Percentiles rank a stretch among this genome's conserved stretches.
Conservation (phyloP, 169 alveolate genomes). For the Eimeria sp. region DNA sequence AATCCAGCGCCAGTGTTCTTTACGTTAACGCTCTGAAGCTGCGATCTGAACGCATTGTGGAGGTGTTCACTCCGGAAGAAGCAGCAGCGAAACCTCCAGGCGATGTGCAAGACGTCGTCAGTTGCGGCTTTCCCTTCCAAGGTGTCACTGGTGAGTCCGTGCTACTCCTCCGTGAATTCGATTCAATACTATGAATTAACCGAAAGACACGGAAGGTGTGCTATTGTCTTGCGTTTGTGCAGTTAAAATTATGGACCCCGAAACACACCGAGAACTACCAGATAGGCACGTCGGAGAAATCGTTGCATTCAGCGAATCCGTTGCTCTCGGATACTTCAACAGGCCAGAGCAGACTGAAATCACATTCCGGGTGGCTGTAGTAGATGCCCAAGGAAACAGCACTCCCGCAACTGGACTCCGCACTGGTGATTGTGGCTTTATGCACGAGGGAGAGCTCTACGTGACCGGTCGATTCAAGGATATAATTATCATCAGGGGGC, state of each 20-base stretch:
- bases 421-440: constrained; percentile 89
- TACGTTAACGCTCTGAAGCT: constrained; percentile 83
- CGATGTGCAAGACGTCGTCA: constrained; percentile 75
- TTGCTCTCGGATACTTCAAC: constrained; percentile 87
- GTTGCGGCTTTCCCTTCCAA: constrained; percentile 82
- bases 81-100: constrained; percentile 49
- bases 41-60: constrained; percentile 82
- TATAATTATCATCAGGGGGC: constrained; percentile 87
- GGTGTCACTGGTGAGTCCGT: constrained; percentile 77
- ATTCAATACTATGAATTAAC: neutral
- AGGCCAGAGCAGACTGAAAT: constrained; percentile 84
- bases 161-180: neutral
- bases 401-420: constrained; percentile 85
- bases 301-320: constrained; percentile 85
- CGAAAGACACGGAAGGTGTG: neutral
- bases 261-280: constrained; percentile 83
- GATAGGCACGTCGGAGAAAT: constrained; percentile 87
- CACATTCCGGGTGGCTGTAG: constrained; percentile 73
- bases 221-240: neutral
- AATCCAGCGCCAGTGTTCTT: constrained; percentile 51
- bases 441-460: constrained; percentile 86
- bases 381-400: constrained; percentile 79
- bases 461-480: constrained; percentile 89
- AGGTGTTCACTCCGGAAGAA: constrained; percentile 73
- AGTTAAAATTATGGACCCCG: constrained; percentile 89